Conservation (phyloP, 495 filamentous ascomycete genomes). For the Pseudevernia furfuracea region DNA sequence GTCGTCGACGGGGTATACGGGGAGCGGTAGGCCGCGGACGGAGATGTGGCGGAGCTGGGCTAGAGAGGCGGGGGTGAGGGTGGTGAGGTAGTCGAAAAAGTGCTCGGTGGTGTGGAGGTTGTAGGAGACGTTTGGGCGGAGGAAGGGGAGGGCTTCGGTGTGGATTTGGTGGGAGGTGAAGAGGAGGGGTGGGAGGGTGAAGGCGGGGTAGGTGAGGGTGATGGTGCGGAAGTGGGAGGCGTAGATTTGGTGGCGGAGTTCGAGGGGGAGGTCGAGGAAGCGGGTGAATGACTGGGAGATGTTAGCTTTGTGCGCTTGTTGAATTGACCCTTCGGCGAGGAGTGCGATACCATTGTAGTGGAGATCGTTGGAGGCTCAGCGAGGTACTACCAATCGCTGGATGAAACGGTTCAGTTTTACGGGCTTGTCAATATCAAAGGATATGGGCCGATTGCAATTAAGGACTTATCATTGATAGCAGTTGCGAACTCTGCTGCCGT, state of each 20-base stretch:
- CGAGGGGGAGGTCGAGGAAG: slow-evolving; percentile 4
- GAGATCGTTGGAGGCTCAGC: too few relatives aligned
- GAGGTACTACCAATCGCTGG: too few relatives aligned
- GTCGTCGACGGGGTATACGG: background rate
- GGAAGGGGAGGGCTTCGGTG: background rate
- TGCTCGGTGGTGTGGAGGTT: background rate
- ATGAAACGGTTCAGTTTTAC: too few relatives aligned
- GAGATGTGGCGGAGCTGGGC: background rate
- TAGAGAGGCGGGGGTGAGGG: background rate
- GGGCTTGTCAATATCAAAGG: too few relatives aligned
- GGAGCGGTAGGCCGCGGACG: background rate
- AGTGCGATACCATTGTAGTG: background rate
- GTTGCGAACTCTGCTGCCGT: too few relatives aligned
- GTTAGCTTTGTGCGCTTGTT: background rate
- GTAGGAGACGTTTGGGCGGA: background rate
- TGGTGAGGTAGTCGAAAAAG: background rate
- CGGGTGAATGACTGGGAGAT: background rate
- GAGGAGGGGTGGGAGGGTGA: background rate
- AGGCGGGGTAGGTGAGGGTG: background rate
- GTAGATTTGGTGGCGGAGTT: slow-evolving; percentile 7
- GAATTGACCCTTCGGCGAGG: background rate
- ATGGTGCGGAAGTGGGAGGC: background rate
- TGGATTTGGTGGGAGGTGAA: background rate
- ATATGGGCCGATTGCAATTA: too few relatives aligned
- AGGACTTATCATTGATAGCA: too few relatives aligned